Base-by-base conservation (phyloP, 495 filamentous ascomycete species). In the Aspergillus haitiensis region DNA sequence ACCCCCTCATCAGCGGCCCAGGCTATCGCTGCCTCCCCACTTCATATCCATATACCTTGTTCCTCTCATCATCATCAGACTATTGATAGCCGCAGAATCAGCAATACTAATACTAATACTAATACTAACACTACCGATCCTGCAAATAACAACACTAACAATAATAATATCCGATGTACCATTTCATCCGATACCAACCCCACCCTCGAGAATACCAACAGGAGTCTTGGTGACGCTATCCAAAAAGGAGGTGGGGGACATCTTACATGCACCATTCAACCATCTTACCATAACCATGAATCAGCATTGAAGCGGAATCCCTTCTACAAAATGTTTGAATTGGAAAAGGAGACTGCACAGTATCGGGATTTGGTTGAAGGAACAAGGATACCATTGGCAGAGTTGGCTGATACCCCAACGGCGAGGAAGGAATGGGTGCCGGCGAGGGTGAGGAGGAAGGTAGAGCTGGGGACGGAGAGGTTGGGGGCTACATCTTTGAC, bases 11-110 rank as follows among this genome's bases (percentile, higher is more conserved):
- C 77, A 31, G 77, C 77, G 7, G 15, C 64, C 8, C 58, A 61
- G 42, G 77, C 77, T 3, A 60, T 74, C 48, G 60, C 67, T 10
- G 59, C 75, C 10, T 75, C 75, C 1, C 73, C 75, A 0, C 32
- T 80, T 3, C 68, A 47, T 21, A 47, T 10, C 15, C 15, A 42
- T 11, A 40, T 13, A n/a, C 15, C 42, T 8, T 15, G 5, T 8
- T 15, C 42, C 42, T 46, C 42, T 16, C 15, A 46, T 15, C 42
- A 16, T 16, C 44, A 16, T 47, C 44, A 21, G n/a, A 21, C 16
- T 18, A 18, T 67, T 37, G 40, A 37, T 27, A 34, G 36, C 15
- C 13, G 33, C 52, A 21, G 15, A 2, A 47, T 10, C 49, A 11
- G 18, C 47, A 44, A 32, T 45, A 15, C 7, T 47, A 59, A 37